Evolutionary conservation across 2,329 filamentous ascomycete species (phyloP).

Genomic region (Aspergillus nomiae): DNA sequence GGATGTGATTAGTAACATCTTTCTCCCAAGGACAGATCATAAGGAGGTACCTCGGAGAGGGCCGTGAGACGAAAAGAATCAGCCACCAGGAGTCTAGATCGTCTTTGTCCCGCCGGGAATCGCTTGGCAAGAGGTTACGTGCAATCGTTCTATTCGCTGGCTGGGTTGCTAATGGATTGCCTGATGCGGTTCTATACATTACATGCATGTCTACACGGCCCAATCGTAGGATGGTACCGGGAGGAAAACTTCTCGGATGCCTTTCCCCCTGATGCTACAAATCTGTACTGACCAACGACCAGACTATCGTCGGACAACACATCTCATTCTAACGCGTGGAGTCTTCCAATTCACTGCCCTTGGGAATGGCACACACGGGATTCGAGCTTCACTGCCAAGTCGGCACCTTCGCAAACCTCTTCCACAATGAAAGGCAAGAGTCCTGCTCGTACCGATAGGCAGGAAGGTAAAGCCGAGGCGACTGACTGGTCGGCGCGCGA

Average conservation of each 20-base stretch:
- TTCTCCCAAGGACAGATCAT: not conserved
- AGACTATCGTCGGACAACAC: not conserved
- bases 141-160: not conserved
- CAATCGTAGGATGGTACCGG: not conserved
- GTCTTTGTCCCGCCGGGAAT: not conserved
- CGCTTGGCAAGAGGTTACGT: not conserved
- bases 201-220: not conserved
- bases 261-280: not conserved
- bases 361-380: not conserved
- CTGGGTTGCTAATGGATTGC: not conserved
- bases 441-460: not conserved
- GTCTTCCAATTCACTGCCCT: not conserved
- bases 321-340: not conserved
- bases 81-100: not conserved
- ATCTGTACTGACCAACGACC: not conserved
- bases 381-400: not conserved
- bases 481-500: not conserved
- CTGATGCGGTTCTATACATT: slow-evolving; percentile 2
- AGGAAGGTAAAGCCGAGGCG: not conserved
- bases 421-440: not conserved
- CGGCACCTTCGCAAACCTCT: not conserved
- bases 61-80: too few relatives aligned
- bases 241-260: not conserved
- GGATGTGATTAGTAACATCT: not conserved
- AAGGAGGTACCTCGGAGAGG: too few relatives aligned